These are phyloP conservation scores for Suhomyces coccinellae DNA, from an alignment of 1,139 yeast genomes.

Conservation along the genomic window DNA sequence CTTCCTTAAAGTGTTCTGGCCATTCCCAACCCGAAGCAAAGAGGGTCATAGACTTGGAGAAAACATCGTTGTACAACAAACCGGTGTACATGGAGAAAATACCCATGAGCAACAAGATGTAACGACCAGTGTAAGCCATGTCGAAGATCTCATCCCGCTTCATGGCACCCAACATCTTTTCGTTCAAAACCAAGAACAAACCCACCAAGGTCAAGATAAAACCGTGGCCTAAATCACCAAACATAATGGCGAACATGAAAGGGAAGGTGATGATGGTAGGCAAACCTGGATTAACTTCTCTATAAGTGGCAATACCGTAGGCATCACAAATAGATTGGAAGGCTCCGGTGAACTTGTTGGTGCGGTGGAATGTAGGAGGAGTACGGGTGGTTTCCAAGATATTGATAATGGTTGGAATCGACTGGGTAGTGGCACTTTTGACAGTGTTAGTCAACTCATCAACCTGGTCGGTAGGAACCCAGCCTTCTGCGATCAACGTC, in stretches of 20 bases:
- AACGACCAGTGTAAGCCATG: constrained; percentile 79
- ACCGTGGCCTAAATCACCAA: constrained; percentile 86
- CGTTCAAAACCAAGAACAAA: constrained; percentile 56
- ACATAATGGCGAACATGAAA: constrained; percentile 85
- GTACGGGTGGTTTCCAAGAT: constrained; percentile 63
- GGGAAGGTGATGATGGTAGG: constrained; percentile 82
- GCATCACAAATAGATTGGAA: constrained; percentile 80
- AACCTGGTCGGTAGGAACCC: constrained; percentile 69
- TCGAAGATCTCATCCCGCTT: constrained; percentile 78
- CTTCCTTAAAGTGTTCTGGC: constrained; percentile 58
- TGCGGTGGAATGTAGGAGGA: constrained; percentile 79
- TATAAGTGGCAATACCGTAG: constrained; percentile 74
- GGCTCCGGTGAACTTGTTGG: constrained; percentile 74
- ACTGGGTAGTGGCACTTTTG: constrained; percentile 29
- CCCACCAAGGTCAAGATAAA: constrained; percentile 64
- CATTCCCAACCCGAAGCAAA: constrained; percentile 77
- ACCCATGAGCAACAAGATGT: constrained; percentile 74
- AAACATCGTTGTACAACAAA: constrained; percentile 70
- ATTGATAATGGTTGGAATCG: constrained; percentile 67
- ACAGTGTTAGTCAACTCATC: constrained; percentile 37
- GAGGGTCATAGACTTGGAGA: constrained; percentile 73
- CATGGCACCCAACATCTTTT: constrained; percentile 56
- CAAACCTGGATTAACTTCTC: constrained; percentile 79
- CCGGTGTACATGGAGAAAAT: constrained; percentile 79
- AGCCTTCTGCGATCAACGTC: constrained; percentile 73